phyloP scores from a whole-genome alignment of 2,329 filamentous ascomycete species.

The Alternaria sp. region DNA sequence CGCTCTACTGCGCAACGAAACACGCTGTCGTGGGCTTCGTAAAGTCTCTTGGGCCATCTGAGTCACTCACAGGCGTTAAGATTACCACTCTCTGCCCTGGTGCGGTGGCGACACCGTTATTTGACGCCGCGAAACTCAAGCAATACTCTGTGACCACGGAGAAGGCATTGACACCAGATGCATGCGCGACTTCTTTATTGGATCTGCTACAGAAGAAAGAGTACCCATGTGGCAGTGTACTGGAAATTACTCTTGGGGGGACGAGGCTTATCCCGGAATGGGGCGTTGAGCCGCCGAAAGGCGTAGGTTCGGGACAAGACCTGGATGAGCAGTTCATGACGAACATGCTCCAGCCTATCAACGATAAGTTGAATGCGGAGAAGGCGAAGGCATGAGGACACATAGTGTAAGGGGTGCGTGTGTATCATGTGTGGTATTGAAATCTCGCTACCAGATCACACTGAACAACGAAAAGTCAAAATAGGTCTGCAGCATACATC shows the following conservation, averaged over 20 bases:
- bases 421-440: neutral
- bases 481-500: neutral
- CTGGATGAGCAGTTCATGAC: slow-evolving; percentile 14
- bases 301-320: slow-evolving; percentile 29
- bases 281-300: slow-evolving; percentile 31
- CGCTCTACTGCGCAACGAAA: slow-evolving; percentile 41
- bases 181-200: slow-evolving; percentile 29
- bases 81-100: slow-evolving; percentile 38
- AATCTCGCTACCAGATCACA: neutral
- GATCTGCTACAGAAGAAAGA: slow-evolving; percentile 37
- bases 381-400: slow-evolving; percentile 16
- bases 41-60: slow-evolving; percentile 34
- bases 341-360: slow-evolving; percentile 31
- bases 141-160: slow-evolving; percentile 27
- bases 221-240: slow-evolving; percentile 32
- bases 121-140: slow-evolving; percentile 26
- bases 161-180: slow-evolving; percentile 23
- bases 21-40: slow-evolving; percentile 42
- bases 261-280: slow-evolving; percentile 34
- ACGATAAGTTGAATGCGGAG: slow-evolving; percentile 24
- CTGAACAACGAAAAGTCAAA: neutral
- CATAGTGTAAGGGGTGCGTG: neutral
- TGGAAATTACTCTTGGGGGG: slow-evolving; percentile 29
- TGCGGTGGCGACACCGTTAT: slow-evolving; percentile 33
- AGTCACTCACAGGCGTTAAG: slow-evolving; percentile 38